Percentiles rank a stretch among this genome's conserved stretches.
Evolutionary conservation across 176 grass and related monocot species (phyloP).

Genomic region (Aegilops sharonensis): DNA sequence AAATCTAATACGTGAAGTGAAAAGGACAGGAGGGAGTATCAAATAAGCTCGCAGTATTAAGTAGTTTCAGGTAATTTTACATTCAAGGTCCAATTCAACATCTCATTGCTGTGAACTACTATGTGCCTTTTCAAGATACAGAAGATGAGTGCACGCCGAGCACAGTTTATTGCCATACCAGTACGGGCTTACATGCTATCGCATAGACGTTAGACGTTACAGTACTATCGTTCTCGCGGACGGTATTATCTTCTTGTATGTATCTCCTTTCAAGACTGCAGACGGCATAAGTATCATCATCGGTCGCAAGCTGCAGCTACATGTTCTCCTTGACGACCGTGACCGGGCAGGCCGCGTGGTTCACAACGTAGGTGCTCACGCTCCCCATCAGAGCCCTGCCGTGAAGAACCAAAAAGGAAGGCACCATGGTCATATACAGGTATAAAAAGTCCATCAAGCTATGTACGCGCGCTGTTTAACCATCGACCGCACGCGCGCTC

Average conservation of each 20-base stretch:
- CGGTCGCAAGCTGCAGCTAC: neutral
- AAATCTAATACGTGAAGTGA: too few relatives aligned
- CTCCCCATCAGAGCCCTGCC: conserved; percentile 78
- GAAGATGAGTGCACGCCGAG: neutral
- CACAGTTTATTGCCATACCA: neutral
- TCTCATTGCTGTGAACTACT: too few relatives aligned
- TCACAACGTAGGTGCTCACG: conserved; percentile 63
- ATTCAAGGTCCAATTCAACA: too few relatives aligned
- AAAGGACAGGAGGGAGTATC: too few relatives aligned
- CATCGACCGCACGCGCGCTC: too few relatives aligned
- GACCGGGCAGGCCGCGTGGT: conserved; percentile 55
- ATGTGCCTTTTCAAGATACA: too few relatives aligned
- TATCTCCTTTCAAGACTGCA: neutral
- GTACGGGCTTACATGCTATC: neutral
- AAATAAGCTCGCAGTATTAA: too few relatives aligned
- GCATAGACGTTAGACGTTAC: neutral
- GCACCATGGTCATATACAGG: too few relatives aligned
- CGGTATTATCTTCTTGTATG: neutral
- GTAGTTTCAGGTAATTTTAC: too few relatives aligned
- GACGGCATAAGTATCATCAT: neutral
- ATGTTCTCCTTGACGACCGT: conserved; percentile 68
- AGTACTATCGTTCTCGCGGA: neutral
- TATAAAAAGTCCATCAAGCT: neutral
- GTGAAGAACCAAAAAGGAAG: neutral
- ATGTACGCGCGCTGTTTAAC: neutral